A percentile compares a stretch with the other conserved stretches of the same genome.
phyloP scores from a whole-genome alignment of 495 filamentous ascomycete genomes.

The Oleoguttula mirabilis region DNA sequence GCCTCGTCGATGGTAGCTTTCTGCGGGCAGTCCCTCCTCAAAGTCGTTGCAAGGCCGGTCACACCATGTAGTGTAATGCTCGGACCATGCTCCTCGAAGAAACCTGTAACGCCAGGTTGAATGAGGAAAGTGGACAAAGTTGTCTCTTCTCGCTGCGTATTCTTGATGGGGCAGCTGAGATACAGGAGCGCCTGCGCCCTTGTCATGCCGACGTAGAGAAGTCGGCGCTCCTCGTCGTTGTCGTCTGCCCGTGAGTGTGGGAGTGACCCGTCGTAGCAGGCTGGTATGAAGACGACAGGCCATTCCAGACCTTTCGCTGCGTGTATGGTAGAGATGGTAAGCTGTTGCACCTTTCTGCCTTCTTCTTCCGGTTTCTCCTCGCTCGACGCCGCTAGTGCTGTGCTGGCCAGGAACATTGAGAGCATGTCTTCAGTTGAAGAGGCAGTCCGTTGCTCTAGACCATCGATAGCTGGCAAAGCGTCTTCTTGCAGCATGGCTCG shows the following conservation, averaged over 20 bases:
- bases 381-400: constrained; percentile 55
- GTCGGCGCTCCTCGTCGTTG: constrained; percentile 71
- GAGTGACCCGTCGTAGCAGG: constrained; percentile 81
- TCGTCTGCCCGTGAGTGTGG: constrained; percentile 91
- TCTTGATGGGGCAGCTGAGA: constrained; percentile 63
- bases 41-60: constrained; percentile 49
- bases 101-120: constrained; percentile 32
- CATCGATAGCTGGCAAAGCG: constrained; percentile 63
- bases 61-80: constrained; percentile 42
- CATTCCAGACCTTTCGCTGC: constrained; percentile 95
- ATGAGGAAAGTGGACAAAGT: constrained; percentile 53
- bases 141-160: constrained; percentile 51
- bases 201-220: constrained; percentile 98
- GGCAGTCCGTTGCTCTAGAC: constrained; percentile 51
- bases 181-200: constrained; percentile 85
- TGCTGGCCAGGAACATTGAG: constrained; percentile 76
- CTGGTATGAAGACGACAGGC: constrained; percentile 93
- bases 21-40: constrained; percentile 45
- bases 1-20: constrained; percentile 37
- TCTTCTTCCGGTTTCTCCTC: constrained; percentile 52
- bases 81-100: constrained; percentile 48
- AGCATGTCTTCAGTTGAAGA: constrained; percentile 52
- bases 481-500: constrained; percentile 47
- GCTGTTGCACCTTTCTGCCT: constrained; percentile 44
- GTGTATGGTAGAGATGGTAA: constrained; percentile 95